Base-by-base conservation (phyloP, 2,329 filamentous ascomycete genomes). In the Fusarium nurragi region DNA sequence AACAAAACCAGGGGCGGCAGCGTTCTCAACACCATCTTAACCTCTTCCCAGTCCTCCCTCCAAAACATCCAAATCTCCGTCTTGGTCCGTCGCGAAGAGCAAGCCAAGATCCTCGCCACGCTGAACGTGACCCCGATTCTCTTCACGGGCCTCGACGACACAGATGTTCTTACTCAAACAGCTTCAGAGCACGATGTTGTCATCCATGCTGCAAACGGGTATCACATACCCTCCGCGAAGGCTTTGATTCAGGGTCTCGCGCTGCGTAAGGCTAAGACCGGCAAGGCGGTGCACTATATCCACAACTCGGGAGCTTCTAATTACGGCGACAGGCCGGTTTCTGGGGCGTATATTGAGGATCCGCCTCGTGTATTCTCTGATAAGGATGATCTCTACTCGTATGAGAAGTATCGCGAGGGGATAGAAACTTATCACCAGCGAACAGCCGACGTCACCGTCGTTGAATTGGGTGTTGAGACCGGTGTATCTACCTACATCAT, bases 261-360 rank as follows among this genome's bases (percentile, higher is more conserved):
- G 1, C 32, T 26, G 10, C 32, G 23, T 0, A 60, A 53, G 11
- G 10, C 0, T 0, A 6, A 59, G 3, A 60, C 39, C 4, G 28
- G 39, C 2, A 22, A 12, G 2, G 4, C 48, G 3, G 46, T 53
- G 1, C 39, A 60, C 4, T 60, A 60, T 4, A 34, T 60, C 8
- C 56, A 60, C 26, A 60, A 44, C 28, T 60, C 56, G 7, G 54
- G 56, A 2, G 46, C 54, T 3, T 60, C 56, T 1, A 60, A 60
- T 16, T 40, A 60, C 32, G 40, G 54, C 2, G 41, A 60, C 1
- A 26, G 28, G 0, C 54, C 54, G 25, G n/a, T 53, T 8, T 60
- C 56, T 0, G 30, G 30, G 5, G n/a, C 13, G 6, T 44, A 60
- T 10, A 19, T 21, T 4, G 54, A 46, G 23, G 26, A 21, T 18